A percentile compares a stretch with the other conserved stretches of the same genome.
Conservation (phyloP, 2,329 filamentous ascomycete genomes). For the Coniosporium uncinatum region DNA sequence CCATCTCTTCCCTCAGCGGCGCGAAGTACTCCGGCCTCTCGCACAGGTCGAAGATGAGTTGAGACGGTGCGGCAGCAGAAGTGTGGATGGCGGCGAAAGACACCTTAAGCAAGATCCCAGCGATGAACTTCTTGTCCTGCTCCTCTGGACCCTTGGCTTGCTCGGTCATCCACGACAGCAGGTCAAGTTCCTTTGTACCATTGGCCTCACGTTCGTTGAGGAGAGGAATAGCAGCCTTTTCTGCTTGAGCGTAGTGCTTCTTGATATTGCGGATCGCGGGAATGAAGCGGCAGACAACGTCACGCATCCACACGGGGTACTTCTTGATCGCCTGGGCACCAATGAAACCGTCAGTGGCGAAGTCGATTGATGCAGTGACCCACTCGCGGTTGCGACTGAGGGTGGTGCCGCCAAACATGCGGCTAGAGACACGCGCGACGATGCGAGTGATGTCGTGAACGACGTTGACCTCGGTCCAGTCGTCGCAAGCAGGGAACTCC, state of each 20-base stretch:
- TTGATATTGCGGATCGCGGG: slow-evolving; percentile 23
- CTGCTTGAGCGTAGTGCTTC: slow-evolving; percentile 10
- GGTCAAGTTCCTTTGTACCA: slow-evolving; percentile 14
- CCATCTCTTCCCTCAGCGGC: slow-evolving; percentile 16
- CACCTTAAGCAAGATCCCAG: slow-evolving; percentile 8
- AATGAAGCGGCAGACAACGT: slow-evolving; percentile 24
- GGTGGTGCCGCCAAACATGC: slow-evolving; percentile 30
- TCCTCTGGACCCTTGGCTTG: slow-evolving; percentile 11
- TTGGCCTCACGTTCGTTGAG: no score
- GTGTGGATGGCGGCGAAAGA: slow-evolving; percentile 14
- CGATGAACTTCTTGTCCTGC: slow-evolving; percentile 1
- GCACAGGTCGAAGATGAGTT: slow-evolving; percentile 15
- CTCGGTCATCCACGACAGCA: slow-evolving; percentile 18
- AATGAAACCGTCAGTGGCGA: slow-evolving; percentile 25
- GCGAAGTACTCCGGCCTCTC: slow-evolving; percentile 15
- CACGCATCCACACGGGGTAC: slow-evolving; percentile 24
- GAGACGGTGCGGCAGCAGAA: slow-evolving; percentile 15
- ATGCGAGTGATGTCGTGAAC: no score
- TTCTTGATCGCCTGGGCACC: slow-evolving; percentile 23
- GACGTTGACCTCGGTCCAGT: no score
- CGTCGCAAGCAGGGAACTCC: no score
- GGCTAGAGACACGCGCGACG: slow-evolving; percentile 29
- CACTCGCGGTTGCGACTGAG: slow-evolving; percentile 30
- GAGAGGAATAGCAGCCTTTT: slow-evolving; percentile 11
- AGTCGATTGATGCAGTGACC: slow-evolving; percentile 23